Percentiles rank a stretch among this genome's conserved stretches.
Evolutionary conservation across 2,329 filamentous ascomycete species (phyloP).

Genomic region (Thielaviopsis cerberus): DNA sequence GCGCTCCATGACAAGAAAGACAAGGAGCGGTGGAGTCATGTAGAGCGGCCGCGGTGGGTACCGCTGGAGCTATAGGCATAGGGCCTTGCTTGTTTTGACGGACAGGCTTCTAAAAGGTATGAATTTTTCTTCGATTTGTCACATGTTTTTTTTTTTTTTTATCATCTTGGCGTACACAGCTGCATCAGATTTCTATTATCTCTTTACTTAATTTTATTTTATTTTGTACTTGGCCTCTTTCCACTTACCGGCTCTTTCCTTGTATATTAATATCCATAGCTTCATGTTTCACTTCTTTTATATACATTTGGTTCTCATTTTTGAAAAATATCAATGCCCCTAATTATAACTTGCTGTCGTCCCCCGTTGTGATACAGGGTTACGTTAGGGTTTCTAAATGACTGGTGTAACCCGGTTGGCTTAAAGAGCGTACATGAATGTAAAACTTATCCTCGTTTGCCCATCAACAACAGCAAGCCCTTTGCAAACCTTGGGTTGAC

Average conservation of each 20-base stretch:
- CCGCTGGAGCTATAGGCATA: constrained; percentile 13
- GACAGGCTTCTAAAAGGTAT: background rate
- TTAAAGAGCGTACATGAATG: too few relatives aligned
- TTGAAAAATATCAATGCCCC: too few relatives aligned
- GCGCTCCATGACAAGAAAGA: constrained; percentile 25
- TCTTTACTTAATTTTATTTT: background rate
- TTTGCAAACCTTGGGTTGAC: too few relatives aligned
- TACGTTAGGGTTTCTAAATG: too few relatives aligned
- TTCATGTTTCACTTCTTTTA: background rate
- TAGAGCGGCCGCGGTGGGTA: constrained; percentile 28
- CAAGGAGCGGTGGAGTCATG: constrained; percentile 32
- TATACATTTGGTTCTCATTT: too few relatives aligned
- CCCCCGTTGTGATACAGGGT: too few relatives aligned
- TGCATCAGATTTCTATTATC: too few relatives aligned
- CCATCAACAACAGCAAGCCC: too few relatives aligned
- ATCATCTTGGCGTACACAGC: background rate
- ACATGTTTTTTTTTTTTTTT: background rate
- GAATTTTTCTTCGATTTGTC: background rate
- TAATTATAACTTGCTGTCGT: too few relatives aligned
- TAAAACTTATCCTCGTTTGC: too few relatives aligned
- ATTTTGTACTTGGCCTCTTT: background rate
- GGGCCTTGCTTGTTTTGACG: background rate
- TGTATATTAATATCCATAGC: background rate
- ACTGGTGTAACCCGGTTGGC: too few relatives aligned
- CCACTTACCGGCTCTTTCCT: too few relatives aligned